phyloP scores from a whole-genome alignment of 305 asterid species.

The Fraxinus sp. region DNA sequence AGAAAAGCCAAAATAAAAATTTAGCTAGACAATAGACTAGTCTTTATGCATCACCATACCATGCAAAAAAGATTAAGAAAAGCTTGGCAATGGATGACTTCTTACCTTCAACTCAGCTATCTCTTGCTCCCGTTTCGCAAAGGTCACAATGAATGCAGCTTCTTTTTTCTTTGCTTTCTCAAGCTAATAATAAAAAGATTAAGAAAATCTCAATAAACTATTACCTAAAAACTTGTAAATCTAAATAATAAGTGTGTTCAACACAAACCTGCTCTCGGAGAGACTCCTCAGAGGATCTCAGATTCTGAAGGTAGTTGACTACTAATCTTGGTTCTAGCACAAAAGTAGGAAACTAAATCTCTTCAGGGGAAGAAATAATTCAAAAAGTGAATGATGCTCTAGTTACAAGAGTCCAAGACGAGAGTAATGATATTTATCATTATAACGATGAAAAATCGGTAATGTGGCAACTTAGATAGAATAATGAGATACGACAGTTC shows the following conservation, averaged over 20 bases:
- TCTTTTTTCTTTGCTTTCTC: constrained; percentile 94
- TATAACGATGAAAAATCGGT: background rate
- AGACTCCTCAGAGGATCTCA: constrained; percentile 87
- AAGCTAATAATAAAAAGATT: constrained; percentile 46
- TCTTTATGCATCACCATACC: background rate
- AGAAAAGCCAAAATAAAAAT: background rate
- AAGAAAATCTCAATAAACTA: constrained; percentile 10
- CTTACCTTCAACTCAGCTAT: constrained; percentile 93
- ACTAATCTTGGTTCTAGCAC: constrained; percentile 68
- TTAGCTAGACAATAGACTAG: background rate
- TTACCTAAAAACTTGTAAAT: constrained; percentile 8
- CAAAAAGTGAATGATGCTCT: constrained; percentile 1
- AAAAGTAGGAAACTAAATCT: constrained; percentile 20
- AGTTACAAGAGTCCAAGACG: background rate
- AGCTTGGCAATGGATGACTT: background rate
- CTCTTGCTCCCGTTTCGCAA: constrained; percentile 98
- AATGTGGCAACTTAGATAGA: background rate
- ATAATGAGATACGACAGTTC: background rate
- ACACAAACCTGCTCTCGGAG: constrained; percentile 79
- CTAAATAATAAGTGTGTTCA: background rate
- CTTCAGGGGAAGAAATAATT: constrained; percentile 14
- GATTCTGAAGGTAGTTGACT: constrained; percentile 70
- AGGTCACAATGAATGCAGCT: constrained; percentile 92
- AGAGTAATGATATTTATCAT: background rate
- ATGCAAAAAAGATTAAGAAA: background rate